These are phyloP conservation scores for Trichothecium sympodiale DNA, from an alignment of 2,329 filamentous ascomycete genomes.

Conservation along the genomic window DNA sequence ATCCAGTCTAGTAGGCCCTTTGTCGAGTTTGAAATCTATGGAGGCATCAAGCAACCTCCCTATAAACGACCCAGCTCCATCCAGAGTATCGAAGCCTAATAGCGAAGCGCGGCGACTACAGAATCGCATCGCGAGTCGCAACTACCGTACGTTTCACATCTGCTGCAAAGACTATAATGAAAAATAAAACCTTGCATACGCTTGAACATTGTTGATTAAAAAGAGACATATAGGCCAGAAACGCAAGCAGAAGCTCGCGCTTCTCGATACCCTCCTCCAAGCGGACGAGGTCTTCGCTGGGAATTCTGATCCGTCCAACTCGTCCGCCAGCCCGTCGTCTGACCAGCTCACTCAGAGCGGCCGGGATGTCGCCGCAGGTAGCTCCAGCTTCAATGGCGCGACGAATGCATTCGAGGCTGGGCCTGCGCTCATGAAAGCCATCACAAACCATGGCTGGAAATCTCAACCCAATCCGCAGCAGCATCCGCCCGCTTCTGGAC, in stretches of 20 bases:
- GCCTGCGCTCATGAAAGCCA: no score
- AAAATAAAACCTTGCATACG: no score
- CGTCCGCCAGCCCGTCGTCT: no score
- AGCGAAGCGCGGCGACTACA: constrained; percentile 14
- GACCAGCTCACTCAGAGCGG: not conserved
- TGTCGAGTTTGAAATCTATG: no score
- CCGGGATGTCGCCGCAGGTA: not conserved
- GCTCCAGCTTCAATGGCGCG: no score
- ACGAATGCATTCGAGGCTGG: no score
- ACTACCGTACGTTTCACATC: constrained; percentile 17
- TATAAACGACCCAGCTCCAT: constrained; percentile 7
- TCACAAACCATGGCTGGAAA: no score
- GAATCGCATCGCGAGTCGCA: constrained; percentile 15
- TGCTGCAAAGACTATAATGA: no score
- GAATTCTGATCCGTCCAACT: no score
- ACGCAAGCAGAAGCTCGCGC: constrained; percentile 29
- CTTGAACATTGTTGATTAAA: no score
- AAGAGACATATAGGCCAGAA: constrained; percentile 23
- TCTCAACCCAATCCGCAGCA: not conserved
- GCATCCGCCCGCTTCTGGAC: no score
- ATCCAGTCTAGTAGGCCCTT: no score
- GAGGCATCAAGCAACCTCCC: constrained; percentile 2
- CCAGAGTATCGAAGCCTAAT: constrained; percentile 9
- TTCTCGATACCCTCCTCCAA: constrained; percentile 25
- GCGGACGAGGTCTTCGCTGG: constrained; percentile 5